Percentiles rank a stretch among this genome's conserved stretches.
Conservation (phyloP, 441 rosid genomes). For the Jatropha multifida region DNA sequence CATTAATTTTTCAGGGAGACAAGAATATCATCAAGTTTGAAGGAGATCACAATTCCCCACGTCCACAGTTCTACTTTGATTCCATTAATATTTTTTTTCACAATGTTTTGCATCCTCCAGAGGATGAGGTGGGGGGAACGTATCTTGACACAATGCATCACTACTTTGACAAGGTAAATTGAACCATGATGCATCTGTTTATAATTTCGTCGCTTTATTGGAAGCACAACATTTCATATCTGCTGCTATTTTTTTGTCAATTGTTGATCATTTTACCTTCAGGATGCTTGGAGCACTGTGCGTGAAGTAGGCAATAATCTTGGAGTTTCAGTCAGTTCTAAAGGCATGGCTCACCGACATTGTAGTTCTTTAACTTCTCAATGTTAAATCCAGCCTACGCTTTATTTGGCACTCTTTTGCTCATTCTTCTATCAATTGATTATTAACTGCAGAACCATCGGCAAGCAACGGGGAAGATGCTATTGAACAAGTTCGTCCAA, state of each 20-base stretch:
- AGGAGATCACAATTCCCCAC: constrained; percentile 98
- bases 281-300: constrained; percentile 66
- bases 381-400: background rate
- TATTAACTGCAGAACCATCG: constrained; percentile 45
- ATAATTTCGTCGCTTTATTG: constrained; percentile 14
- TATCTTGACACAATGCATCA: constrained; percentile 61
- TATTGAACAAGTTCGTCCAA: constrained; percentile 64
- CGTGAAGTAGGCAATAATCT: constrained; percentile 44
- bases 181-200: constrained; percentile 21
- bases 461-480: constrained; percentile 60
- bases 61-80: constrained; percentile 96
- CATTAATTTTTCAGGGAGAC: constrained; percentile 73
- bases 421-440: constrained; percentile 17
- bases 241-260: constrained; percentile 21
- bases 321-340: constrained; percentile 47
- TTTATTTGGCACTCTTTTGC: constrained; percentile 25
- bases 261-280: constrained; percentile 41
- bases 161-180: constrained; percentile 81
- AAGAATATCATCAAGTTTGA: constrained; percentile 97
- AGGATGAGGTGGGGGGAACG: constrained; percentile 67
- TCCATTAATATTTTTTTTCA: constrained; percentile 95
- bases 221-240: constrained; percentile 24
- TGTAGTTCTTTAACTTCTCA: constrained; percentile 6
- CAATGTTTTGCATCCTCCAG: constrained; percentile 94
- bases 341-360: constrained; percentile 33